Conservation (phyloP, 495 filamentous ascomycete genomes). For the Neurospora sp. region DNA sequence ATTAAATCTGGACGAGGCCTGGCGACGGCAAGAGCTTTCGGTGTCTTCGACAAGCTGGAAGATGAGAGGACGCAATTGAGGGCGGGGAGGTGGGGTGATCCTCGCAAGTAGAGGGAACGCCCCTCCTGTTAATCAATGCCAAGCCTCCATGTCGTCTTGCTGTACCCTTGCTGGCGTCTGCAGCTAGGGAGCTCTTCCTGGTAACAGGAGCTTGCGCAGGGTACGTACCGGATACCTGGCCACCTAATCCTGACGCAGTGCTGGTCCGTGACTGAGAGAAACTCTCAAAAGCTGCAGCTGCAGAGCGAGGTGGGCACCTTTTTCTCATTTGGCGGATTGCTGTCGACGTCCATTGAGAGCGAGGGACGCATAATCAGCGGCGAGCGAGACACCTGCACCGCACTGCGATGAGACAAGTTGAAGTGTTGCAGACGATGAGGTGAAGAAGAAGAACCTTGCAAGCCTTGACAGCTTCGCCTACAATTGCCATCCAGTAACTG, state of each 20-base stretch:
- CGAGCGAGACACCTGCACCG: neutral
- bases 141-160: slow-evolving; percentile 1
- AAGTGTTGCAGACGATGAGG: neutral
- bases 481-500: neutral
- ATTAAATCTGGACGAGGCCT: neutral
- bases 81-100: slow-evolving; percentile 28
- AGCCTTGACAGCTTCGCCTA: neutral
- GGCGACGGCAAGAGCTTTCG: slow-evolving; percentile 15
- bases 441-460: neutral
- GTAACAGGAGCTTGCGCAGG: neutral
- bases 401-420: neutral
- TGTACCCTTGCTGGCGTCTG: neutral
- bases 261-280: neutral
- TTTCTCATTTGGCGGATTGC: neutral
- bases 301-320: neutral
- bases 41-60: slow-evolving; percentile 4
- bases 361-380: neutral
- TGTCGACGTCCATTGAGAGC: neutral
- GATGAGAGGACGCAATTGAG: slow-evolving; percentile 17
- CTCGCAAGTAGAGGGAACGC: slow-evolving; percentile 8
- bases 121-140: slow-evolving; percentile 14
- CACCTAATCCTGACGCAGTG: neutral
- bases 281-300: neutral
- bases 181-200: neutral
- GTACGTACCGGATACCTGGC: neutral